Base-by-base conservation (phyloP, 495 filamentous ascomycete genomes). In the Paragyromitra xinjiangensis region DNA sequence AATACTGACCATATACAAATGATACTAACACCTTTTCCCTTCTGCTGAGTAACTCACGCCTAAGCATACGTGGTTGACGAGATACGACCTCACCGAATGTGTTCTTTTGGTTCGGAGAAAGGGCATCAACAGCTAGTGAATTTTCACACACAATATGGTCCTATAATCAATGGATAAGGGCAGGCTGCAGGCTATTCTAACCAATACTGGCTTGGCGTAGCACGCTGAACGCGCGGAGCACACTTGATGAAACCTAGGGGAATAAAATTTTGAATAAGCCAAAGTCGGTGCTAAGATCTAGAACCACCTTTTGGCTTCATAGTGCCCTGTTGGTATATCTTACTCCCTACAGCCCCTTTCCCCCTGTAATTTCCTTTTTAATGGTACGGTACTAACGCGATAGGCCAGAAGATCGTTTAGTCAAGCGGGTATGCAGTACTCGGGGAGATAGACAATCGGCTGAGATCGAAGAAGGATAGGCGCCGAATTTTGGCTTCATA, bases 381-480 rank as follows among this genome's bases (percentile, higher is more conserved):
- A 74, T 42, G 1, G 12, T 68, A 11, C 51, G 58, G 50, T 63
- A 29, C 69, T 77, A 73, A 77, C 19, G 68, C 67, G 55, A 73
- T 19, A 77, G 59, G 69, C 48, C 45, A 59, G 29, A 34, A 34
- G 64, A 56, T 68, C 64, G 39, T 39, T 59, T 50, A 53, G 29
- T 50, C 50, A 61, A 64, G 34, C 42, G 50, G 51, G 29, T 59
- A 56, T 70, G 70, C 50, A 73, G 24, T 14, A 53, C 26, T 48
- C 29, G 39, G 40, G 19, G 50, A 70, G 40, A 56, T 55, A 37
- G 40, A 39, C 7, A 45, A 64, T 50, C 22, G 73, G 39, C 44
- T 69, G 65, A 48, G 73, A 76, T 76, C 48, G 59, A 55, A 22
- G 26, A 62, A 72, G 68, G 22, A 76, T 64, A 50, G 8, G 22